A percentile compares a stretch with the other conserved stretches of the same genome.
Conservation (phyloP, 352 stramenopile species). For the Phytopythium litorale region DNA sequence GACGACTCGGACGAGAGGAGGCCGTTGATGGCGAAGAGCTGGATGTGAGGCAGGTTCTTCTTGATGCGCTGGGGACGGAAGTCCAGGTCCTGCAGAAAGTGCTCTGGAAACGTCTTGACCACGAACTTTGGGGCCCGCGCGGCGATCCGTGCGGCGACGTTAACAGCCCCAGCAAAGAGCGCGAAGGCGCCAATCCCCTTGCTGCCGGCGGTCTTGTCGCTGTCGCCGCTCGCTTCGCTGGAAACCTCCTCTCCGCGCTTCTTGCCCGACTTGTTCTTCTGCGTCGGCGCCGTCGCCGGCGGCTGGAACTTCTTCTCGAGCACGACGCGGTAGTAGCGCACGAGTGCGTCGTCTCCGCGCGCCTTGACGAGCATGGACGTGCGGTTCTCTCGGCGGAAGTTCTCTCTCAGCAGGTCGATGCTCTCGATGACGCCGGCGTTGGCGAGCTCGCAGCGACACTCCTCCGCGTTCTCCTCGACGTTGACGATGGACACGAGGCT, state of each 20-base stretch:
- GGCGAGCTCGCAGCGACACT: slow-evolving; percentile 78
- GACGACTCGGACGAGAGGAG: slow-evolving; percentile 65
- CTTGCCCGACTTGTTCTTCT: slow-evolving; percentile 16
- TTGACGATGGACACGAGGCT: slow-evolving; percentile 85
- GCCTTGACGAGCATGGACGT: slow-evolving; percentile 86
- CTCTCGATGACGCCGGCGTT: slow-evolving; percentile 54
- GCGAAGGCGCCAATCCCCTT: neutral
- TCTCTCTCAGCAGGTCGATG: slow-evolving; percentile 79
- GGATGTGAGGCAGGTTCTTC: slow-evolving; percentile 58
- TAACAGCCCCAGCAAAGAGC: neutral
- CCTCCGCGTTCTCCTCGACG: slow-evolving; percentile 79
- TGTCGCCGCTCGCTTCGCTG: slow-evolving; percentile 1
- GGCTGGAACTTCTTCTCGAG: slow-evolving; percentile 73
- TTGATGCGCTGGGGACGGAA: slow-evolving; percentile 85
- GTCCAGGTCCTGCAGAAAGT: slow-evolving; percentile 82
- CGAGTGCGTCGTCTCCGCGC: slow-evolving; percentile 30
- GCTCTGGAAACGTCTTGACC: slow-evolving; percentile 81
- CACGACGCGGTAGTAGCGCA: slow-evolving; percentile 78
- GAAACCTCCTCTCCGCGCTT: neutral
- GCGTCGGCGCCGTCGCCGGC: slow-evolving; percentile 3
- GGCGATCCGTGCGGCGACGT: neutral
- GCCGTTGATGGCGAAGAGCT: slow-evolving; percentile 74
- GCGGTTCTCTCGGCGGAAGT: slow-evolving; percentile 64
- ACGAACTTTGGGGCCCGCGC: slow-evolving; percentile 33
- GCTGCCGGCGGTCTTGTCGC: neutral